Evolutionary conservation across 1,139 yeast species (phyloP).

Genomic region (Kodamaea derodonti): DNA sequence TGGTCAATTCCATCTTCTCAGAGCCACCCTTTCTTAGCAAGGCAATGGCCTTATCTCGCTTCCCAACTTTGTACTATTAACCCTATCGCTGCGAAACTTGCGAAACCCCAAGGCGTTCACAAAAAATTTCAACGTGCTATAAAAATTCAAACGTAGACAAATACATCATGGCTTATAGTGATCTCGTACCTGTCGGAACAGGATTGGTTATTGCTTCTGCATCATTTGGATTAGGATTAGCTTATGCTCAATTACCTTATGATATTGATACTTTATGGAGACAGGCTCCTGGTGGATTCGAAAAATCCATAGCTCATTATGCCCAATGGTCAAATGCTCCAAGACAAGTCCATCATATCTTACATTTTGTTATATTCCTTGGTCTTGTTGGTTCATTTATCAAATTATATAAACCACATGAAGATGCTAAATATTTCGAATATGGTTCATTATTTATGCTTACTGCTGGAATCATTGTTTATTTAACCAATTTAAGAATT

Average conservation of each 20-base stretch:
- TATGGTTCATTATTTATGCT: conserved; percentile 76
- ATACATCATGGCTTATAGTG: conserved; percentile 35
- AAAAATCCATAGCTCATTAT: conserved; percentile 67
- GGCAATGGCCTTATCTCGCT: no score
- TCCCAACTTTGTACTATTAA: no score
- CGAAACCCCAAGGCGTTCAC: no score
- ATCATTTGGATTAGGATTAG: conserved; percentile 74
- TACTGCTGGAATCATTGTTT: conserved; percentile 70
- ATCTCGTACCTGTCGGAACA: conserved; percentile 49
- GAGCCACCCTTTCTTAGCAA: no score
- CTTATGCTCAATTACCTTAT: conserved; percentile 78
- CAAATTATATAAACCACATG: conserved; percentile 81
- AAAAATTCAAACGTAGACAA: no score
- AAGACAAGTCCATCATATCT: conserved; percentile 50
- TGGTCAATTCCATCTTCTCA: no score
- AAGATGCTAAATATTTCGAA: conserved; percentile 82
- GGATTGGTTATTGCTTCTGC: conserved; percentile 47
- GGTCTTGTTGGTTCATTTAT: conserved; percentile 73
- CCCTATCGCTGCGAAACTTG: no score
- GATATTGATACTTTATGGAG: conserved; percentile 76
- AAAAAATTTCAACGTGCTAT: no score
- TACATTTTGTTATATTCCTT: conserved; percentile 54
- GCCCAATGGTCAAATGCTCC: conserved; percentile 68
- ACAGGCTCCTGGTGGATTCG: conserved; percentile 51
- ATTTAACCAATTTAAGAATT: conserved; percentile 79